Conservation (phyloP, 116 monocot genomes). For the Papilionanthe hybrid region DNA sequence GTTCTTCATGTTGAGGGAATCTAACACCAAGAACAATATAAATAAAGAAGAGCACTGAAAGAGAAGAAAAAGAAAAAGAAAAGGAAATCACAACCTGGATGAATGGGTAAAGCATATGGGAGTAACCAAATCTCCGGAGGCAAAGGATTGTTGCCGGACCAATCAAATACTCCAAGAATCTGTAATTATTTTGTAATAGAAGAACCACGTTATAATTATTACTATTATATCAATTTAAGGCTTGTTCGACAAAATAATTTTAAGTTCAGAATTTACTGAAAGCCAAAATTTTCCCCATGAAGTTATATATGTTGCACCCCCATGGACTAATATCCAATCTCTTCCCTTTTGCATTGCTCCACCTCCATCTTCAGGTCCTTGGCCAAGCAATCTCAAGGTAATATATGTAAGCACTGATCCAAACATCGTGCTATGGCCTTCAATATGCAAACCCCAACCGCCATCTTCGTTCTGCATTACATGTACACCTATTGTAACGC, state of each 20-base stretch:
- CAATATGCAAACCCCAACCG: constrained; percentile 96
- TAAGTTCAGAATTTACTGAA: constrained; percentile 34
- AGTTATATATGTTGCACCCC: constrained; percentile 64
- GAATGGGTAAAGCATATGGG: constrained; percentile 73
- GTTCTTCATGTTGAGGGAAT: neutral
- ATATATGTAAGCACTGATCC: constrained; percentile 70
- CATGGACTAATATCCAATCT: constrained; percentile 87
- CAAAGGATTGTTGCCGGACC: constrained; percentile 89
- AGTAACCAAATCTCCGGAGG: constrained; percentile 89
- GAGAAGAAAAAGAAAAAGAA: neutral
- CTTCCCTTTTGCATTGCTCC: constrained; percentile 76
- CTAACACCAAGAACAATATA: neutral
- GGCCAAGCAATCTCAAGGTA: constrained; percentile 79
- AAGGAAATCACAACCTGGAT: constrained; percentile 65
- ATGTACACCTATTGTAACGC: neutral
- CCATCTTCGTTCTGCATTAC: constrained; percentile 84
- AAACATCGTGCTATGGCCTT: constrained; percentile 95
- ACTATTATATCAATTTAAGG: neutral
- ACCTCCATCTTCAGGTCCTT: constrained; percentile 65
- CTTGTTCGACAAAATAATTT: neutral
- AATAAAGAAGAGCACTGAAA: neutral
- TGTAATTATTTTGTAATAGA: constrained; percentile 20
- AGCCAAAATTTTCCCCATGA: constrained; percentile 98
- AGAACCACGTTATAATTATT: neutral
- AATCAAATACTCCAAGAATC: constrained; percentile 93